phyloP scores from a whole-genome alignment of 345 rosid species.

The Eucalyptus camaldulensis region DNA sequence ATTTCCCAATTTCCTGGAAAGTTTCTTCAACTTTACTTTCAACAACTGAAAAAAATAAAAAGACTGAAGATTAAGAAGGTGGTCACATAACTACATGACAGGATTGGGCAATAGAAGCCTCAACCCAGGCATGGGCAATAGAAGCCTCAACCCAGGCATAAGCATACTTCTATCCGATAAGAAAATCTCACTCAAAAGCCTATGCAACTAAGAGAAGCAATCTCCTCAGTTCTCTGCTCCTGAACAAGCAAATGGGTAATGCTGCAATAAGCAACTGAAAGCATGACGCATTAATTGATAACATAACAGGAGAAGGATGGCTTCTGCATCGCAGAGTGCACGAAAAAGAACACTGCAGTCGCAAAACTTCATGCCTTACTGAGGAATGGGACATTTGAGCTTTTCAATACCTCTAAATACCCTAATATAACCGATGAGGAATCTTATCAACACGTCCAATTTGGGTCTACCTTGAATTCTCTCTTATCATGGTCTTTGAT shows the following conservation, averaged over 20 bases:
- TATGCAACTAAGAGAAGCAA: neutral
- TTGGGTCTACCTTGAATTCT: neutral
- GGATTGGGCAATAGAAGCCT: neutral
- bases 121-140: neutral
- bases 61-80: neutral
- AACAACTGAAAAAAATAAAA: neutral
- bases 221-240: neutral
- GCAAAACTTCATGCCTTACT: neutral
- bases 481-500: neutral
- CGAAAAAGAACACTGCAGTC: neutral
- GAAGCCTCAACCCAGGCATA: neutral
- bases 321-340: neutral
- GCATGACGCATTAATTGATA: neutral
- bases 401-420: neutral
- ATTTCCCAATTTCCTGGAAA: neutral
- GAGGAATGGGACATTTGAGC: neutral
- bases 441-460: neutral
- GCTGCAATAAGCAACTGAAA: neutral
- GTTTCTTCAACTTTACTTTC: neutral
- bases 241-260: neutral
- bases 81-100: neutral
- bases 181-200: neutral
- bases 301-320: neutral
- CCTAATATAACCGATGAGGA: neutral
- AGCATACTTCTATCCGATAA: neutral